Evolutionary conservation across 345 rosid genomes (phyloP).

Genomic region (Acer negundo): DNA sequence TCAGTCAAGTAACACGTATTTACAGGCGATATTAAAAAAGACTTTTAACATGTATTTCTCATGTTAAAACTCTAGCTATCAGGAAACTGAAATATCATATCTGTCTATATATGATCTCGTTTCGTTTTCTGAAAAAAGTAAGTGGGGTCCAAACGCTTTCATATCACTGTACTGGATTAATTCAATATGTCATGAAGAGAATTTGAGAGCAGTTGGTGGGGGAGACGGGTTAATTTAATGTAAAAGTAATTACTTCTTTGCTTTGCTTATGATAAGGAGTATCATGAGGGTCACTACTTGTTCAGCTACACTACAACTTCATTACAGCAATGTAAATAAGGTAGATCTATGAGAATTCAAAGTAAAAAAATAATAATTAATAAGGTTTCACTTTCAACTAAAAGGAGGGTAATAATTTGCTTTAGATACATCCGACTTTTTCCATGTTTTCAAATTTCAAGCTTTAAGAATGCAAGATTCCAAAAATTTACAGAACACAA

Average conservation of each 20-base stretch:
- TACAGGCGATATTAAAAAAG: too few relatives aligned
- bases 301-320: too few relatives aligned
- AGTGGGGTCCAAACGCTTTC: constrained; percentile 24
- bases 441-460: too few relatives aligned
- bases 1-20: constrained; percentile 1
- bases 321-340: not conserved
- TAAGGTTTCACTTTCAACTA: not conserved
- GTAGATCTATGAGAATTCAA: not conserved
- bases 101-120: not conserved
- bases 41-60: not conserved
- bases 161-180: not conserved
- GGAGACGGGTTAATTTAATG: constrained; percentile 21
- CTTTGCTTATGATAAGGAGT: not conserved
- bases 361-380: too few relatives aligned
- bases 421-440: too few relatives aligned
- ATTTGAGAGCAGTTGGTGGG: constrained; percentile 25
- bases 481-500: not conserved
- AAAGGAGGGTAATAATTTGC: not conserved
- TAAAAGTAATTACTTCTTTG: not conserved
- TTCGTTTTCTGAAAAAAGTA: not conserved
- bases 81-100: not conserved
- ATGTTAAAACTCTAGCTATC: not conserved
- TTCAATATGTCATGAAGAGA: constrained; percentile 11
- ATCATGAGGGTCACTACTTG: not conserved
- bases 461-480: too few relatives aligned